A percentile compares a stretch with the other conserved stretches of the same genome.
phyloP scores from a whole-genome alignment of 2,329 filamentous ascomycete species.

The Claviceps lovelessii region DNA sequence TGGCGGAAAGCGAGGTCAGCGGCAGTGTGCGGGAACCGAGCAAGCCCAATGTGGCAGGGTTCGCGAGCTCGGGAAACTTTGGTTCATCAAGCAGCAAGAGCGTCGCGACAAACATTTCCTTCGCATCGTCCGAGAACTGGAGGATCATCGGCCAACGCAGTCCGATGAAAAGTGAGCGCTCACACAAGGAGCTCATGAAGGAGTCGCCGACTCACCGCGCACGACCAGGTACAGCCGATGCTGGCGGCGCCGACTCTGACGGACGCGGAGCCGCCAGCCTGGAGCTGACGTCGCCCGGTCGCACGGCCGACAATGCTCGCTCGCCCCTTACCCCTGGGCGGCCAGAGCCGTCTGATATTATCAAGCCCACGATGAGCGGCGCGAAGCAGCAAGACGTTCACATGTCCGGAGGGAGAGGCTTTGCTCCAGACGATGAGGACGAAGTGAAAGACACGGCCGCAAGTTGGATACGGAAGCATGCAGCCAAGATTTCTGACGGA shows the following conservation, averaged over 20 bases:
- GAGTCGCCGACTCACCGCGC: constrained; percentile 25
- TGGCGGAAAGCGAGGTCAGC: constrained; percentile 11
- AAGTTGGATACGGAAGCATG: constrained; percentile 9
- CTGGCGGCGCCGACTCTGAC: constrained; percentile 8
- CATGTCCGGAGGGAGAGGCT: constrained; percentile 7
- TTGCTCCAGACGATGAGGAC: neutral
- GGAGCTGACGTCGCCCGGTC: constrained; percentile 6
- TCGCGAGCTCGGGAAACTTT: constrained; percentile 9
- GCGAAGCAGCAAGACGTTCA: constrained; percentile 2
- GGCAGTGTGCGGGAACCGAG: constrained; percentile 13
- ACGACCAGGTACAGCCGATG: constrained; percentile 14
- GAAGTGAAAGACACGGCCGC: neutral
- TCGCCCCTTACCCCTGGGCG: constrained; percentile 3
- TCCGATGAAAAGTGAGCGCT: constrained; percentile 15
- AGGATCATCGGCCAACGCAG: constrained; percentile 12
- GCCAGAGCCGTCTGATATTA: constrained; percentile 3
- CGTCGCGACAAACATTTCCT: constrained; percentile 17
- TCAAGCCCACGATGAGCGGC: constrained; percentile 3
- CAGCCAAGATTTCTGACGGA: constrained; percentile 10
- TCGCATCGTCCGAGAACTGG: constrained; percentile 25
- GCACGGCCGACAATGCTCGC: constrained; percentile 4
- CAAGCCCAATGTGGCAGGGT: constrained; percentile 9
- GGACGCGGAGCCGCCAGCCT: constrained; percentile 2
- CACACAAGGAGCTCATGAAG: constrained; percentile 21
- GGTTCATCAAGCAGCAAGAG: constrained; percentile 9